Percentiles rank a stretch among this genome's conserved stretches.
These are phyloP conservation scores for Chlamydomonas reinhardtii DNA, from an alignment of 163 green algal genomes.

Conservation along the genomic window DNA sequence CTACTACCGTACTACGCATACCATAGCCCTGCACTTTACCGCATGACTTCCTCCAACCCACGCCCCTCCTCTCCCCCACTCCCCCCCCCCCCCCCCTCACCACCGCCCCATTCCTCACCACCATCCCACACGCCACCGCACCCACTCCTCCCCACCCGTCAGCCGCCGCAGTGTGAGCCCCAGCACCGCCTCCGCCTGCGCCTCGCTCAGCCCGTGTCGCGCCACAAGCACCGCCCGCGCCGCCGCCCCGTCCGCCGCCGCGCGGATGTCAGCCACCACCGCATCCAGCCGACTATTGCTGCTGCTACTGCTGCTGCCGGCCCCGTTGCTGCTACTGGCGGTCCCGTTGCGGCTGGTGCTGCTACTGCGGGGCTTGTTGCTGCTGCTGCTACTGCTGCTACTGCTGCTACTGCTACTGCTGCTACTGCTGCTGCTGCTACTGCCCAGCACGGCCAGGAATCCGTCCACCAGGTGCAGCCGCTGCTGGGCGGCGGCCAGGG, in stretches of 20 bases:
- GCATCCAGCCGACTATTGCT: slow-evolving; percentile 65
- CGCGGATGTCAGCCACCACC: slow-evolving; percentile 75
- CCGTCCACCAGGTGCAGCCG: slow-evolving; percentile 86
- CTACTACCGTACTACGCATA: too few species aligned
- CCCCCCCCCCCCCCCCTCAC: too few species aligned
- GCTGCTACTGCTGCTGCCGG: slow-evolving; percentile 60
- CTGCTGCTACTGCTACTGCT: slow-evolving; percentile 32
- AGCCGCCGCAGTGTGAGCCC: slow-evolving; percentile 89
- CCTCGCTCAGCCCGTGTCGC: slow-evolving; percentile 69
- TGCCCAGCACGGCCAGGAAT: slow-evolving; percentile 73
- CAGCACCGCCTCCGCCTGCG: slow-evolving; percentile 85
- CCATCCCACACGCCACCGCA: too few species aligned
- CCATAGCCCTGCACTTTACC: too few species aligned
- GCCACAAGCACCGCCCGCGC: slow-evolving; percentile 65
- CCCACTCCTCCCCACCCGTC: slow-evolving; percentile 55
- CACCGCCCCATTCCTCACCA: too few species aligned
- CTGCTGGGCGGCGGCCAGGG: slow-evolving; percentile 66
- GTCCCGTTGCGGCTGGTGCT: too few species aligned
- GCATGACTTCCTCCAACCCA: too few species aligned
- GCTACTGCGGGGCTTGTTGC: slow-evolving; percentile 62
- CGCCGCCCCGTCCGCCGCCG: slow-evolving; percentile 71
- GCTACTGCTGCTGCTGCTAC: slow-evolving; percentile 66
- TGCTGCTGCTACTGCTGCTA: slow-evolving; percentile 22
- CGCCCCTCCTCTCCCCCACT: too few species aligned
- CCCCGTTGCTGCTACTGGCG: too few species aligned